Conservation (phyloP, 768 basidiomycete genomes). For the Lactarius hengduanensis region DNA sequence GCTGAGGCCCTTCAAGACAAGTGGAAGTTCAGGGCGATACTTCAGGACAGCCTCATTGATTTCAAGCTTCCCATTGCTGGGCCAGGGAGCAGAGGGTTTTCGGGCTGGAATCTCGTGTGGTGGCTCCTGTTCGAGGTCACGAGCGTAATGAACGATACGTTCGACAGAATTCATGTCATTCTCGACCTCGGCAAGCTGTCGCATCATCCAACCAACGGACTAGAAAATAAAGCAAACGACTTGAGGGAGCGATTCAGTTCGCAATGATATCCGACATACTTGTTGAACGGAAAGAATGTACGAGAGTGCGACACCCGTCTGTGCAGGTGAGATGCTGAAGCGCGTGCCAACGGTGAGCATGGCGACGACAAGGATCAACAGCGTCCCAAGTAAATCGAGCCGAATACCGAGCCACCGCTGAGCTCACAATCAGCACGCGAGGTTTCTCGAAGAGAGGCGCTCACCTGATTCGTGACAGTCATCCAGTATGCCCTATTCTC, state of each 20-base stretch:
- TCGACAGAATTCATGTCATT: conserved; percentile 92
- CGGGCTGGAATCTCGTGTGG: conserved; percentile 61
- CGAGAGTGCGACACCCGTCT: conserved; percentile 74
- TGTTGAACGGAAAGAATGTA: conserved; percentile 82
- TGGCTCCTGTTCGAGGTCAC: conserved; percentile 81
- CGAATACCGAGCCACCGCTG: conserved; percentile 86
- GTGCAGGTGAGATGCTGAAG: conserved; percentile 72
- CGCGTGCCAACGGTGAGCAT: conserved; percentile 77
- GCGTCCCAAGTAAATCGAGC: conserved; percentile 79
- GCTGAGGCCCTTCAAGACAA: conserved; percentile 79
- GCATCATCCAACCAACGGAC: conserved; percentile 72
- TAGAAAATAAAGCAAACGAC: conserved; percentile 30
- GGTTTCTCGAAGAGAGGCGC: no score
- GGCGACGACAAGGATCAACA: conserved; percentile 74
- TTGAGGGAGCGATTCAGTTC: background rate
- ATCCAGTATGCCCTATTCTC: conserved; percentile 92
- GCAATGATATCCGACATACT: conserved; percentile 36
- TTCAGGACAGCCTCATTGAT: conserved; percentile 74
- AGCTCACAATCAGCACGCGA: conserved; percentile 44
- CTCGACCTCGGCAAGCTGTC: conserved; percentile 82
- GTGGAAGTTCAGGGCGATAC: conserved; percentile 85
- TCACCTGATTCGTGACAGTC: conserved; percentile 49
- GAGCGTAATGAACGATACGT: conserved; percentile 79
- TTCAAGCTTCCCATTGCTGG: conserved; percentile 66
- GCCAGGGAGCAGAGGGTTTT: conserved; percentile 69